Percentiles rank a stretch among this genome's conserved stretches.
Conservation (phyloP, 2,329 filamentous ascomycete genomes). For the Escovopsis sp. region DNA sequence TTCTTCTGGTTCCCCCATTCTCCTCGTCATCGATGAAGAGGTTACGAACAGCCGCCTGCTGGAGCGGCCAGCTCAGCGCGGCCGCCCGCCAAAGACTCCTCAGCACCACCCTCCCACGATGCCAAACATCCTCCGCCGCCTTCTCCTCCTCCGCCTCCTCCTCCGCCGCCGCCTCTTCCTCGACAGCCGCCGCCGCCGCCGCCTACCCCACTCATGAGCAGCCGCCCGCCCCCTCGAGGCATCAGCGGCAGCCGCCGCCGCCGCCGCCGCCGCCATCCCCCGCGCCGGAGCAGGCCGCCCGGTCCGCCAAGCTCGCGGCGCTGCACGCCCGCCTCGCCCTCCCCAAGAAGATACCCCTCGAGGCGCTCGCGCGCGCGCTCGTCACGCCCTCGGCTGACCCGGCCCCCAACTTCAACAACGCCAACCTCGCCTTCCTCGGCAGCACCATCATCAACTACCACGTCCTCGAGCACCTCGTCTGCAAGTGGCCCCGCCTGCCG, state of each 20-base stretch:
- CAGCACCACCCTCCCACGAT: constrained; percentile 9
- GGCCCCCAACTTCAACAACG: constrained; percentile 75
- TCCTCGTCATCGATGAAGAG: constrained; percentile 22
- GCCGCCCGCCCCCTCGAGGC: constrained; percentile 7
- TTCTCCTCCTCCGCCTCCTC: too few relatives aligned
- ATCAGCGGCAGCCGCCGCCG: constrained; percentile 5
- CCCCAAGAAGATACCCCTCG: constrained; percentile 64
- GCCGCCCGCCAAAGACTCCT: constrained; percentile 17
- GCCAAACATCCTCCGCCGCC: constrained; percentile 19
- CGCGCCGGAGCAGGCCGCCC: constrained; percentile 46
- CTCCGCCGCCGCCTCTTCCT: constrained; percentile 8
- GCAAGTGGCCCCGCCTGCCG: constrained; percentile 80
- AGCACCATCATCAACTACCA: constrained; percentile 77
- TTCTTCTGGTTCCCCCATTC: not conserved
- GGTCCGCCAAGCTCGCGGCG: constrained; percentile 80
- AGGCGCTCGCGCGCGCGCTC: constrained; percentile 74
- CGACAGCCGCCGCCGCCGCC: constrained; percentile 6
- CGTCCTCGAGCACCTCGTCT: constrained; percentile 73
- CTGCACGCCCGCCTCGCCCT: constrained; percentile 81
- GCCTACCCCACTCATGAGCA: constrained; percentile 6
- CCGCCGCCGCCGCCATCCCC: constrained; percentile 60
- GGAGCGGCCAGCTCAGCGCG: constrained; percentile 26
- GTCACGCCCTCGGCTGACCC: constrained; percentile 74
- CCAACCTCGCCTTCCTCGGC: constrained; percentile 66
- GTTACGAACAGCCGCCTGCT: constrained; percentile 24